Evolutionary conservation across 1,284 basidiomycete genomes (phyloP), one percentile per base, ranked within the genome.

Genomic region (Termitomyces sp.): DNA sequence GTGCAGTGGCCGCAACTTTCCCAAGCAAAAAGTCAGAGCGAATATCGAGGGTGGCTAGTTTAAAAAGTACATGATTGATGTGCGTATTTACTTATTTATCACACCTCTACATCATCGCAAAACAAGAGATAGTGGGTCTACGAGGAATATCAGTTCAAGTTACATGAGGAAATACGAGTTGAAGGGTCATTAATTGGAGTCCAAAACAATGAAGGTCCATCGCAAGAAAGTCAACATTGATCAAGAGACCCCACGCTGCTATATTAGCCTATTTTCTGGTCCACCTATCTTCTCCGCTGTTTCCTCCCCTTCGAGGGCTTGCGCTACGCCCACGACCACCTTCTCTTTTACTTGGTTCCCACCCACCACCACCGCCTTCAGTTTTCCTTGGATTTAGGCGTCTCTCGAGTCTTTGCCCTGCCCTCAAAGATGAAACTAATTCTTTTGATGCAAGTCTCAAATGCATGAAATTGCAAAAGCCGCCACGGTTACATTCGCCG

Each of bases 391-490:
- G 89, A 63, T 91, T 79, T 31, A 88, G 62, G 55, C 86, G 81
- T 49, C 93, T 76, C 60, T 96, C 93, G 19, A 95, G 61, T 43
- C 90, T 76, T 67, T 97, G 94, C 28, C 92, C 91, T 46, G 84
- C 83, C 28, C 86, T 82, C 48, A 97, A 73, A 14, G 87, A 84
- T 39, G 80, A 81, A 1, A 93, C 86, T 7, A 96, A 80, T 5
- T 88, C 83, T 64, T 87, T 85, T 35, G 90, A 89, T 24, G 93
- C 91, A 35, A 93, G 80, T 24, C 92, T 84, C 24, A 98, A 75
- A 73, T 99, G 96, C 94, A 98, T 97, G 67, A 99, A 99, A 72
- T 99, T 99, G 75, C 96, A 99, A 73, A 97, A 95, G 1, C 94
- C 94, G 49, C 93, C 93, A 49, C 93, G 84, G 64, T 94, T 94